A percentile compares a stretch with the other conserved stretches of the same genome.
These are phyloP conservation scores for Penicillium chermesinum DNA, from an alignment of 495 filamentous ascomycete genomes.

Conservation along the genomic window DNA sequence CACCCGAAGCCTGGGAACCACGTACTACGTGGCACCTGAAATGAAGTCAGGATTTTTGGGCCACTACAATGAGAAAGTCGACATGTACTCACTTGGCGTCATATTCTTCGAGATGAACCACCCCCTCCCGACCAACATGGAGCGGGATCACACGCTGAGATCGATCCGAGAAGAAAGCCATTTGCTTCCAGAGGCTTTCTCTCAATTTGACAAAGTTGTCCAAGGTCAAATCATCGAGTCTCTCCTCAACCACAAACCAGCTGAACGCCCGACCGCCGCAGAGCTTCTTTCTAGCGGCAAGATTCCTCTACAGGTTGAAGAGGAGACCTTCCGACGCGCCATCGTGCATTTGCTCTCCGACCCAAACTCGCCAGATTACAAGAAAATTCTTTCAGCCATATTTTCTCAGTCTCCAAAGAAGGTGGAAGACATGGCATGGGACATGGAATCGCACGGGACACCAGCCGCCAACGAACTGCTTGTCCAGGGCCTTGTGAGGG, in stretches of 20 bases:
- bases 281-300: constrained; percentile 85
- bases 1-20: constrained; percentile 90
- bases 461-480: constrained; percentile 60
- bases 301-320: constrained; percentile 84
- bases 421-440: constrained; percentile 84
- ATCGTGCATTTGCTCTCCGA: constrained; percentile 72
- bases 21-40: constrained; percentile 92
- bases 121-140: constrained; percentile 76
- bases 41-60: constrained; percentile 65
- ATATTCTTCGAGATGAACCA: constrained; percentile 99
- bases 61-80: constrained; percentile 87
- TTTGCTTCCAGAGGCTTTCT: constrained; percentile 67
- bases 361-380: constrained; percentile 79
- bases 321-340: constrained; percentile 78
- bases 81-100: constrained; percentile 96
- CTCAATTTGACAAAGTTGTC: constrained; percentile 64
- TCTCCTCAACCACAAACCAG: constrained; percentile 73
- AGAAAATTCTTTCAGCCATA: constrained; percentile 77
- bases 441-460: constrained; percentile 55
- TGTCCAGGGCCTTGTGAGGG: constrained; percentile 68
- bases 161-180: constrained; percentile 64
- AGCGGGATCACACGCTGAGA: constrained; percentile 71
- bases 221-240: constrained; percentile 74
- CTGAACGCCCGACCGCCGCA: constrained; percentile 73
- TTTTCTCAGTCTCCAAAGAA: constrained; percentile 70